phyloP scores from a whole-genome alignment of 306 rosid species.

The Mucuna pruriens region DNA sequence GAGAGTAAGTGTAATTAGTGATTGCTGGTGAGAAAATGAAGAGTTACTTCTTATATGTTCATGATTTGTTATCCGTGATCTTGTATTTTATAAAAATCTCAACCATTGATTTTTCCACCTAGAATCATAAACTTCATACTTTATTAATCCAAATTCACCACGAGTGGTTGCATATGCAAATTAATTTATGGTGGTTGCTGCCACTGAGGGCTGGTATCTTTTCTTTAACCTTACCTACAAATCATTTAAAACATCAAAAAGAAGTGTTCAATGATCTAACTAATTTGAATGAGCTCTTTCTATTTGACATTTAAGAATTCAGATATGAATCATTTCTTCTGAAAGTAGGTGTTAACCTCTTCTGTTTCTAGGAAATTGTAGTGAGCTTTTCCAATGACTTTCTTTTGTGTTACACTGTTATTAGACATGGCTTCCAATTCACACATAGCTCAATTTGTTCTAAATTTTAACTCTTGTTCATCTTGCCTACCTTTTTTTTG shows the following conservation, averaged over 20 bases:
- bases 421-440: background rate
- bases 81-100: background rate
- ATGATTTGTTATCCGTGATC: background rate
- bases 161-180: background rate
- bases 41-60: background rate
- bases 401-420: background rate
- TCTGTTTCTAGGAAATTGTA: background rate
- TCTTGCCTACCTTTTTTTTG: background rate
- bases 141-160: background rate
- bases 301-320: background rate
- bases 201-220: background rate
- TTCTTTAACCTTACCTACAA: background rate
- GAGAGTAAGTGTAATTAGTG: background rate
- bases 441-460: background rate
- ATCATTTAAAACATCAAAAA: constrained; percentile 5
- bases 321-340: background rate
- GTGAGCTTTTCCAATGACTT: background rate
- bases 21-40: background rate
- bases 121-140: background rate
- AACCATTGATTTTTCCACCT: background rate
- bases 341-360: background rate
- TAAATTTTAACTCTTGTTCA: constrained; percentile 1
- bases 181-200: background rate
- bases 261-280: constrained; percentile 8
- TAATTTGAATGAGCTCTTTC: background rate